Evolutionary conservation across 164 flowering plant genomes (phyloP), one percentile per base, ranked within the genome.

Genomic region (Paratinospora sagittata): DNA sequence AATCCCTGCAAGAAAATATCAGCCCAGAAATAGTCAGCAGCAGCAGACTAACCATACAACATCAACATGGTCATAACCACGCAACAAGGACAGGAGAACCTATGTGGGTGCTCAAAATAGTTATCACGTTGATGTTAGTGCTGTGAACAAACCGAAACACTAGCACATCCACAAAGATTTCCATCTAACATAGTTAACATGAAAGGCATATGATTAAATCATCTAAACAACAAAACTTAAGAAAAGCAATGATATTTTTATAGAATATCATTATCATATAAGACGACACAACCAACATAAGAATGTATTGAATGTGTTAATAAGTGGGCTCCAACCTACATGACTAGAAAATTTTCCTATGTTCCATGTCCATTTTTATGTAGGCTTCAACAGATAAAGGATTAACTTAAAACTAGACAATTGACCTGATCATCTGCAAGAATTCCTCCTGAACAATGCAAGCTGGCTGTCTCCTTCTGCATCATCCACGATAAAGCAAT

Each of bases 401-500:
- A 26, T 23, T 12, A 10, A 30, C 41, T 67, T 12, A 67, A 34
- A 30, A 34, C 27, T 16, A 27, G 33, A 30, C 34, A 62, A 69
- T 3, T 49, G 62, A 91, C 98, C 96, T n/a, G n/a, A n/a, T n/a
- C n/a, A n/a, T n/a, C n/a, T n/a, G n/a, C n/a, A n/a, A n/a, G n/a
- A n/a, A n/a, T 93, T 69, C 98, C 98, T 65, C 98, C 98, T 57
- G 82, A 85, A 78, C 97, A 93, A 71, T 75, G 80, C 39, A 73
- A 52, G 72, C 85, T 73, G 61, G 72, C 72, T 21, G 90, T 90
- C 77, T 93, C 98, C 83, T 93, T 91, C 34, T 89, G 85, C 61
- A 85, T 88, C 97, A 93, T 91, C 97, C 98, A 93, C 33, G 96
- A 84, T 79, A 93, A 81, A 68, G 98, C 98, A 79, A 93, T 90